Conservation (phyloP, 176 grass and related monocot genomes). For the Miscanthus lutarioriparius region DNA sequence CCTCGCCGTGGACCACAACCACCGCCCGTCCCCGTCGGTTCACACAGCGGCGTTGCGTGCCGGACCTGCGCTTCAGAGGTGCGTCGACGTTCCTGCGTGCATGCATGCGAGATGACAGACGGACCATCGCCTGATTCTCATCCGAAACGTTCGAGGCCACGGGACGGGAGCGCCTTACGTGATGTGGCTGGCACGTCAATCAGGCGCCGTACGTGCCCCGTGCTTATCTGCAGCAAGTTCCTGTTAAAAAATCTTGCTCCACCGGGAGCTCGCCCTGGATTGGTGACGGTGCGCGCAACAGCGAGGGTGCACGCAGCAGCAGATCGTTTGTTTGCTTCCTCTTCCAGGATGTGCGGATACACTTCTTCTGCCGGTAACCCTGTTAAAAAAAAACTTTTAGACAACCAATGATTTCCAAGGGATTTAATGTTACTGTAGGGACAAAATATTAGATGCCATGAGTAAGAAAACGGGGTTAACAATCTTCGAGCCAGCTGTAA, state of each 20-base stretch:
- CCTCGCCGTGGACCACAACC: conserved; percentile 31
- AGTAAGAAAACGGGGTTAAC: neutral
- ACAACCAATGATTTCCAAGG: neutral
- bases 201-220: neutral
- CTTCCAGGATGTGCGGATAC: neutral
- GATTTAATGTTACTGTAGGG: neutral
- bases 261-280: neutral
- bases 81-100: neutral
- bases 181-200: neutral
- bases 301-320: too few relatives aligned
- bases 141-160: neutral
- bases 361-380: neutral
- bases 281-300: neutral
- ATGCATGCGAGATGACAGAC: neutral
- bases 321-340: neutral
- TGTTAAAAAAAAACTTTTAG: neutral
- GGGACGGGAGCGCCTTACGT: neutral
- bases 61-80: neutral
- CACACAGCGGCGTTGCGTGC: conserved; percentile 16
- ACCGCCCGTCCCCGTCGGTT: neutral
- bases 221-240: conserved; percentile 1
- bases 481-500: neutral
- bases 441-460: neutral
- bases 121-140: neutral
- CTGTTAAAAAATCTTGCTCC: conserved; percentile 8